Evolutionary conservation across 2,329 filamentous ascomycete genomes (phyloP), one percentile per base, ranked within the genome.

Genomic region (Penicillium thymicola): DNA sequence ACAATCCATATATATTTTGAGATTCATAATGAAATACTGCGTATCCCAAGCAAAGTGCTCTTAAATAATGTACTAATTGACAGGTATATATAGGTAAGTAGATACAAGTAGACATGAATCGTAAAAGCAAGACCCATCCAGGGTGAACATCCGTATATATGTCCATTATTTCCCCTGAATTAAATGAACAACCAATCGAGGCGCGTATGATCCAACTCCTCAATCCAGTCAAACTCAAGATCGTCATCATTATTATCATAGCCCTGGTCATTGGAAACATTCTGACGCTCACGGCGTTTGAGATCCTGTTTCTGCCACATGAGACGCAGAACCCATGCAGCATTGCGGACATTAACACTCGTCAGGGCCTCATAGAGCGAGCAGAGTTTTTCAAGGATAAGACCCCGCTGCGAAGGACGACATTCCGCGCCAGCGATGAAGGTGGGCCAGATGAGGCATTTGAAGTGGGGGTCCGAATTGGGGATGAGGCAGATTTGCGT

Each of bases 341-440:
- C 74, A 55, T 74, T 75, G 18, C 71, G 70, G 25, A 76, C 69
- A 49, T 76, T 76, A 37, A 74, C 68, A 55, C 71, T 75, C 6
- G 66, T 70, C 16, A 74, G 66, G 38, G 65, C 63, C 28, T 72
- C 68, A 61, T 74, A 76, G 16, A 76, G 58, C 3, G 64, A 59
- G 18, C 67, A 63, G 2, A 76, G 66, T 9, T 64, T 67, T 14
- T 72, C 67, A 4, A 76, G 62, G 9, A 75, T 63, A 36, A 72
- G 65, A 1, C 65, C 61, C 2, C 72, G 67, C 27, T 75, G 73
- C 14, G 65, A 60, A 1, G 67, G 61, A 13, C 65, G 65, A 43
- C 71, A 75, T 55, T 77, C 75, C 2, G 73, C 74, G 25, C 75
- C 75, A 3, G 75, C 75, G 54, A 77, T 77, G 58, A 77, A 77